Evolutionary conservation across 352 stramenopile genomes (phyloP), one percentile per base, ranked within the genome.

Genomic region (Phytophthora multivora): DNA sequence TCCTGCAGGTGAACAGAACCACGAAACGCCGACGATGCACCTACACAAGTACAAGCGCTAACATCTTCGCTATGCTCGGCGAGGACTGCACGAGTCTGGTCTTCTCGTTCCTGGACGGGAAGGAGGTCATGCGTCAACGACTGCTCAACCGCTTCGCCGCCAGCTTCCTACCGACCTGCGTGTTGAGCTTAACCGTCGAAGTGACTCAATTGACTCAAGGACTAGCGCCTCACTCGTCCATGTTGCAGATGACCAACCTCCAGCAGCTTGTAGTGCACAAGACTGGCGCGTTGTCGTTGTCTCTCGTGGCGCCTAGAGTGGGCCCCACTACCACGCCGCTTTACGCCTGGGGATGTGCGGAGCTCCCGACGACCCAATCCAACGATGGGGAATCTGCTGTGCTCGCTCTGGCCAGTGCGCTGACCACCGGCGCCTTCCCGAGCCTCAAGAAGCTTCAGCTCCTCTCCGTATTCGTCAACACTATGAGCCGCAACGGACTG

Each of bases 391-490:
- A 92, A 59, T 46, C 51, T 11, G 74, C 82, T 11, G 69, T 90
- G 41, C 51, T 75, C 48, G 69, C 71, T 48, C 59, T 92, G 21
- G 77, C 79, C 3, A 30, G 51, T 16, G 67, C 69, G 1, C 47
- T 92, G 5, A 59, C 49, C 35, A 46, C 48, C 12, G 80, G 80
- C 5, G 53, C 63, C 8, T 82, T 83, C 16, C 59, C 65, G 4
- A 71, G 43, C 16, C 69, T 91, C 35, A 73, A 77, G 42, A 71
- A 78, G n/a, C 64, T 92, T 30, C 79, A 86, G 45, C 73, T 91
- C 39, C 69, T 85, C n/a, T 89, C 81, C 19, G 69, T 89, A 35
- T 90, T 92, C 42, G 83, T 79, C 18, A 88, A 90, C 66, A 92
- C 83, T 33, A 78, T 60, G 33, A 73, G 66, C 16, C 63, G 71